Conservation (phyloP, 78 protist genomes). For the Dictyostelium intermedium region DNA sequence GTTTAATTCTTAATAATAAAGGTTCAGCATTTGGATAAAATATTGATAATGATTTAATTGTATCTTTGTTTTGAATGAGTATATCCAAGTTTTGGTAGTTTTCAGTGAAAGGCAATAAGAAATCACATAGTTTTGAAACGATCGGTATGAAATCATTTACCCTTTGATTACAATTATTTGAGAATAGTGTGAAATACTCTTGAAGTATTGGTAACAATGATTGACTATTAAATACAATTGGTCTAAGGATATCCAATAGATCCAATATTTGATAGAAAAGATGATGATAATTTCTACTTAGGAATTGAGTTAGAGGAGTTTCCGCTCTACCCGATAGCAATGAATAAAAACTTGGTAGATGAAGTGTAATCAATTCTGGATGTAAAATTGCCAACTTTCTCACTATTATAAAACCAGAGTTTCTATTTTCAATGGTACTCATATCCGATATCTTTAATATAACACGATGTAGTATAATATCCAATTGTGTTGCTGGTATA, state of each 20-base stretch:
- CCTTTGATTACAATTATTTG: not conserved
- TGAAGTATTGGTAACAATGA: not conserved
- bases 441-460: constrained; percentile 37
- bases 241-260: constrained; percentile 30
- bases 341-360: constrained; percentile 12
- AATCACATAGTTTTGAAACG: constrained; percentile 15
- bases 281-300: constrained; percentile 33
- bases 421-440: not conserved
- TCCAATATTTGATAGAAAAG: constrained; percentile 46
- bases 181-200: constrained; percentile 49
- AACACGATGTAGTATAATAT: constrained; percentile 39
- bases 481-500: constrained; percentile 55
- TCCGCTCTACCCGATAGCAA: constrained; percentile 18
- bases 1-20: not conserved
- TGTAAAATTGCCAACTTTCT: constrained; percentile 39
- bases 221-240: constrained; percentile 29
- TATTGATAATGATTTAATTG: constrained; percentile 16
- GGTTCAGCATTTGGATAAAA: constrained; percentile 25
- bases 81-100: constrained; percentile 9
- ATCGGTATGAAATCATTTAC: constrained; percentile 24
- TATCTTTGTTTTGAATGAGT: not conserved
- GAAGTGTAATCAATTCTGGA: constrained; percentile 42
- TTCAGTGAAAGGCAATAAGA: not conserved
- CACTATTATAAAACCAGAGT: constrained; percentile 20
- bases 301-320: constrained; percentile 23